Percentiles rank a stretch among this genome's conserved stretches.
phyloP scores from a whole-genome alignment of 2,329 filamentous ascomycete genomes.

The Fusarium ramigenum region DNA sequence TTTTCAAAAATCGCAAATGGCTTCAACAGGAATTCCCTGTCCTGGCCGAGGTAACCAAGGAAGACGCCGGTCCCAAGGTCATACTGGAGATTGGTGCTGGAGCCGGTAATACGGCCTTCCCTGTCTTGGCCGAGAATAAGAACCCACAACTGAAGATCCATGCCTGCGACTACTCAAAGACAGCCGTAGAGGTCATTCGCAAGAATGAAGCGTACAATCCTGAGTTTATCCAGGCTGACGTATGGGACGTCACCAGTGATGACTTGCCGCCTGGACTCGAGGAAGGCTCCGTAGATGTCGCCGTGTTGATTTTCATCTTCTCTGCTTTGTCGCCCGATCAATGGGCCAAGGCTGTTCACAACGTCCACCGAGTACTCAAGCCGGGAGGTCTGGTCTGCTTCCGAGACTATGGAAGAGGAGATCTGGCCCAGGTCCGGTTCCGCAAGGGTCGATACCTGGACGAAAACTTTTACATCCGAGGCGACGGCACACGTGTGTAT shows the following conservation, averaged over 20 bases:
- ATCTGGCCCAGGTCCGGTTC: conserved; percentile 95
- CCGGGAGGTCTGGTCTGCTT: conserved; percentile 94
- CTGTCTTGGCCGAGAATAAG: conserved; percentile 83
- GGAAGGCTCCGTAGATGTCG: conserved; percentile 86
- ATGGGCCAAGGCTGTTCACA: conserved; percentile 83
- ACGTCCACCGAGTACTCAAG: conserved; percentile 85
- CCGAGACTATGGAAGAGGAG: conserved; percentile 94
- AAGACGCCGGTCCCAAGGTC: conserved; percentile 73
- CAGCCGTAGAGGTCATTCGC: conserved; percentile 92
- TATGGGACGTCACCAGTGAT: conserved; percentile 87
- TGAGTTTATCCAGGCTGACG: conserved; percentile 82
- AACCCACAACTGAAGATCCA: conserved; percentile 86
- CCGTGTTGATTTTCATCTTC: conserved; percentile 97
- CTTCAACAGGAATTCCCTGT: conserved; percentile 94
- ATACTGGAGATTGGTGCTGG: conserved; percentile 94
- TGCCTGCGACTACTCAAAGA: conserved; percentile 96
- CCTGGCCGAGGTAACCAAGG: conserved; percentile 76
- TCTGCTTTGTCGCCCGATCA: conserved; percentile 86
- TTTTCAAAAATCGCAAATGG: conserved; percentile 99
- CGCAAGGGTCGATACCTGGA: conserved; percentile 94
- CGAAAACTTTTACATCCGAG: conserved; percentile 97
- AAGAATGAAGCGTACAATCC: conserved; percentile 78
- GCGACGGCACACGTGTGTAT: conserved; percentile 95
- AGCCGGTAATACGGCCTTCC: conserved; percentile 96
- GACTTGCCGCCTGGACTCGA: conserved; percentile 79